Base-by-base conservation (phyloP, 139 green algal genomes). In the Microglena sp. region DNA sequence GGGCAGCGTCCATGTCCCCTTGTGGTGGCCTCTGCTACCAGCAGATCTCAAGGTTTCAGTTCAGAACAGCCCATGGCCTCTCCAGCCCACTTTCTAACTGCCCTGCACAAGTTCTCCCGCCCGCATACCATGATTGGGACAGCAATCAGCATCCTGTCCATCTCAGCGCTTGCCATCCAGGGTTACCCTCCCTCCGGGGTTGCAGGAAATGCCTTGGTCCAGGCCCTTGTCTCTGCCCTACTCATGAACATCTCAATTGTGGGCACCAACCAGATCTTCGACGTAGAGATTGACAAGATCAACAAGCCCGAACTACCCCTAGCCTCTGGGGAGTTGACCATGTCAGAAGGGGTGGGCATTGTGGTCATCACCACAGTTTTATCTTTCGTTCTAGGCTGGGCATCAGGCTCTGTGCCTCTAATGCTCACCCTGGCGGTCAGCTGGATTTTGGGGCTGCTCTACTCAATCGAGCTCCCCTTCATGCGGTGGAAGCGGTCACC, bases 221-320 rank as follows among this genome's bases (percentile, higher is more conserved):
- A 76, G n/a, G 89, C 93, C 1, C 68, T 98, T 0, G 40, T 78
- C 2, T 69, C 92, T 2, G 89, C 93, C 0, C 79, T 98, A 64
- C 69, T 90, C 1, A 94, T 94, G 84, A 98, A 98, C 68, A 72
- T 98, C 11, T 81, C 77, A 44, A 98, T 98, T 46, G 92, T 98
- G 22, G 91, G 88, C 26, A 75, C 89, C 64, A 94, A 94, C 73
- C 87, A 95, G 67, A 55, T 85, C 3, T 90, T 78, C 71, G 84
- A 97, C 63, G 84, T 95, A 1, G 81, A 89, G 24, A 94, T 97
- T 26, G 90, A 97, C 69, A 81, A 79, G 55, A 70, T 98, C 26
- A 99, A 99, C 82, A 99, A 99, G 80, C 93, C 93, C 0, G 96
- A 98, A 68, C 74, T 99, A 5, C 93, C 93, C 0, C 72, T 98